Base-by-base conservation (phyloP, 1,139 yeast species). In the Komagataea norvegica region DNA sequence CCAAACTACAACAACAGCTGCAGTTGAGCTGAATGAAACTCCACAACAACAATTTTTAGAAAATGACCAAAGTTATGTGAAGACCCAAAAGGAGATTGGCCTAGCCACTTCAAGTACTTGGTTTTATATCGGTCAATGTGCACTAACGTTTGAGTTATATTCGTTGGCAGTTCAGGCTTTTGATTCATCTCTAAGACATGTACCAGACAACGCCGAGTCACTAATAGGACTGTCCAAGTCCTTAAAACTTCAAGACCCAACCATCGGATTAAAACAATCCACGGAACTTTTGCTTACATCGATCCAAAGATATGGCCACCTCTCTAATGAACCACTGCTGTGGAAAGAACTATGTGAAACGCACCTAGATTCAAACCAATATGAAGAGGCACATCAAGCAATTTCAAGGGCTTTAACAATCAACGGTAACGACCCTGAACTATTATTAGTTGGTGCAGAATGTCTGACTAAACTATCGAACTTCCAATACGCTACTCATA, bases 331-430 rank as follows among this genome's bases (percentile, higher is more conserved):
- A 36, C 48, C 68, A 0, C 46, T 49, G 6, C 49, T 74, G 7
- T 70, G 70, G 62, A 65, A 63, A 36, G 78, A 72, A 48, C 57
- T 74, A 34, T 64, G 75, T 0, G 75, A 71, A 44, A 69, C 76
- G 40, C 74, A 74, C 48, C 49, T 73, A 20, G 53, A 67, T 16
- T 49, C 72, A 9, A 70, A 73, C 25, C 64, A 72, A 42, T 62
- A 62, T 36, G 77, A 72, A 34, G 75, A 72, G 43, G 77, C 80
- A 0, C 76, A 72, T 47, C 68, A 64, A 41, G 61, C 74, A 3
- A 60, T 72, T 15, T 67, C 64, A 36, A 61, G 70, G 18, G 76
- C 77, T 1, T 54, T 74, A n/a, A 67, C 63, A 34, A 47, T 68
- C 15, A 47, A 61, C n/a, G 65, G 68, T 3, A 55, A 56, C 28